phyloP scores from a whole-genome alignment of 2,329 filamentous ascomycete species.

The Aspergillus sp. region DNA sequence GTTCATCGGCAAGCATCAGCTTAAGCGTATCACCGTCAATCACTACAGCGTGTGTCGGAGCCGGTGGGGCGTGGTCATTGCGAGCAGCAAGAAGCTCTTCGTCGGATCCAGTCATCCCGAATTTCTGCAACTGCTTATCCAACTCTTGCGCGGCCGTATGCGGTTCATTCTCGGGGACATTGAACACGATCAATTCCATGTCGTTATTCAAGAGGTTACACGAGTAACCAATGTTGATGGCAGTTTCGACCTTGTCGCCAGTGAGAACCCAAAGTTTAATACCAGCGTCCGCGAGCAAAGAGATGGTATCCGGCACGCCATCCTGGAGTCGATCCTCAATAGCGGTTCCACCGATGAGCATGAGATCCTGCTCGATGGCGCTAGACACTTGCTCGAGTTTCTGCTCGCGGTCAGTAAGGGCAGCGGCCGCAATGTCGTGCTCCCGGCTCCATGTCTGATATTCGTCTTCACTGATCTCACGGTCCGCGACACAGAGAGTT shows the following conservation, averaged over 20 bases:
- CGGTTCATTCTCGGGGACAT: constrained; percentile 67
- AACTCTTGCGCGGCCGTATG: constrained; percentile 60
- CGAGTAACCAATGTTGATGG: constrained; percentile 99
- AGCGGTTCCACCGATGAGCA: constrained; percentile 82
- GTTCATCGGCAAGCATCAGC: constrained; percentile 68
- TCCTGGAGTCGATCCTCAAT: constrained; percentile 97
- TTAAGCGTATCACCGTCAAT: constrained; percentile 93
- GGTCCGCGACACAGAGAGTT: constrained; percentile 87
- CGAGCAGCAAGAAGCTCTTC: constrained; percentile 73
- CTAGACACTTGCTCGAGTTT: constrained; percentile 87
- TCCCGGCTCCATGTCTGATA: constrained; percentile 78
- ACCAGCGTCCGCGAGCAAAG: constrained; percentile 79
- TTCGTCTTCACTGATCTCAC: constrained; percentile 69
- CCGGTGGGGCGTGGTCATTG: constrained; percentile 76
- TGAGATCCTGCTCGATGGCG: constrained; percentile 81
- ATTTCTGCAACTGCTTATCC: constrained; percentile 62
- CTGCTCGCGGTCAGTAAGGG: constrained; percentile 79
- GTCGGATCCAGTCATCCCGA: constrained; percentile 74
- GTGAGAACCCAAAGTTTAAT: constrained; percentile 99
- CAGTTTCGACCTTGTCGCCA: constrained; percentile 97
- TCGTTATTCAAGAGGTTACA: constrained; percentile 96
- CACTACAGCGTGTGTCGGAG: constrained; percentile 80
- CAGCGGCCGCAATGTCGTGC: constrained; percentile 77
- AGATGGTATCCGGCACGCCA: constrained; percentile 92
- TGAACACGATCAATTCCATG: constrained; percentile 91